Evolutionary conservation across 2,329 filamentous ascomycete species (phyloP), one percentile per base, ranked within the genome.

Genomic region (Aureobasidium sp.): DNA sequence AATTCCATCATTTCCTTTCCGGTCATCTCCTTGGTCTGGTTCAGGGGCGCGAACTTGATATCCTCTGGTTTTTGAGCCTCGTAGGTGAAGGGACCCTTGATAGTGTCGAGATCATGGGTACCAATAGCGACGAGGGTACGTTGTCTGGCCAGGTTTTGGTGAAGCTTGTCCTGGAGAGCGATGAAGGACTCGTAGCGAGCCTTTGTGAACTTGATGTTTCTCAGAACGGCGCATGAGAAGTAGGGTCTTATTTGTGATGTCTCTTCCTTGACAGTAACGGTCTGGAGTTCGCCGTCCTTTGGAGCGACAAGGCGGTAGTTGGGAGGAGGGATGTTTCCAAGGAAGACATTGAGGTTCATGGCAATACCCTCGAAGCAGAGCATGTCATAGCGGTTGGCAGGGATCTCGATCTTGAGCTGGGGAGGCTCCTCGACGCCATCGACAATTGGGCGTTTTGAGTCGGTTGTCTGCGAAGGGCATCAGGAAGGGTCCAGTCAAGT

Each of bases 121-220:
- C 94, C 94, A 72, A 99, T 97, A 27, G 93, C 89, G n/a, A 97
- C 93, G 50, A 99, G 79, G 0, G 93, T 97, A 69, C 94, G 82
- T 76, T 97, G 90, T 65, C 94, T 86, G 53, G 94, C 95, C 67
- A 99, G 80, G 73, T 99, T 99, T 74, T 93, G 89, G 79, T 99
- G 94, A 52, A 99, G 84, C 80, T 99, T 99, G 78, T 99, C 95
- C 79, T 99, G 94, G 52, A 99, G 83, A 62, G 88, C 85, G 73
- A 99, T 99, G 88, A 99, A 99, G 71, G 91, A 97, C 69, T 96
- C 90, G 75, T 99, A 99, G 67, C 89, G 84, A 67, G 87, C 90
- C 78, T 94, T 83, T 68, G 90, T 92, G 81, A 99, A 97, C 71
- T 87, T 91, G 79, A 99, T 83, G 73, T 91, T 90, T 67, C 94